Evolutionary conservation across 768 basidiomycete genomes (phyloP), one percentile per base, ranked within the genome.

Genomic region (Neoboletus magnificus): DNA sequence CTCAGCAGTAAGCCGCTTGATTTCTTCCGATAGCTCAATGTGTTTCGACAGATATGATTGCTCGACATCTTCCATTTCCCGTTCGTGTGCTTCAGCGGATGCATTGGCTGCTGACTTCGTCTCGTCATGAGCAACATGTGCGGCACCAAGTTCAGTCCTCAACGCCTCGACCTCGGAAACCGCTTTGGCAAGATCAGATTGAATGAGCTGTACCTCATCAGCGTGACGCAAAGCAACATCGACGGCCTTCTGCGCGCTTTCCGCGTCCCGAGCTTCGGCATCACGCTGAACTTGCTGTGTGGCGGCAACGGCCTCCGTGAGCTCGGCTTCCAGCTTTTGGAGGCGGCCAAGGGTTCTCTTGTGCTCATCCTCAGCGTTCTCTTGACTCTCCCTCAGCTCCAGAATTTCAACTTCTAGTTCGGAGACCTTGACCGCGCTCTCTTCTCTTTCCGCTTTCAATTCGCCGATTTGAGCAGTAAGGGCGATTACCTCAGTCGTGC

Each of bases 331-430:
- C 42, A 86, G 67, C 11, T 63, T 59, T 56, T 80, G 77, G 30
- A 88, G 73, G 44, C 72, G 79, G 12, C 73, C 68, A 37, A 79
- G 63, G 12, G 78, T 68, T 56, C 74, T 73, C 44, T 72, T 74
- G 48, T 78, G 81, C 30, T 79, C 79, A 52, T 90, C 89, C 62
- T 87, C 84, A 7, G 78, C 73, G 20, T 70, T 70, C 61, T 92
- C 91, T 57, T 82, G 81, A 40, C 75, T 75, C 66, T 93, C 91
- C 68, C 79, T 89, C 56, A 86, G 64, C 71, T 93, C 91, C 54
- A 92, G 70, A 40, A 91, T 79, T 66, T 93, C 89, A 48, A 93
- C 74, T 73, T 93, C 91, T 25, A 91, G 76, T 63, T 93, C 91
- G 0, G 88, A 89, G 5, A 92, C 74, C 70, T 85, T 90, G 64